Percentiles rank a stretch among this genome's conserved stretches.
These are phyloP conservation scores for Pichia rugopelliculosa DNA, from an alignment of 805 yeast species.

Conservation along the genomic window DNA sequence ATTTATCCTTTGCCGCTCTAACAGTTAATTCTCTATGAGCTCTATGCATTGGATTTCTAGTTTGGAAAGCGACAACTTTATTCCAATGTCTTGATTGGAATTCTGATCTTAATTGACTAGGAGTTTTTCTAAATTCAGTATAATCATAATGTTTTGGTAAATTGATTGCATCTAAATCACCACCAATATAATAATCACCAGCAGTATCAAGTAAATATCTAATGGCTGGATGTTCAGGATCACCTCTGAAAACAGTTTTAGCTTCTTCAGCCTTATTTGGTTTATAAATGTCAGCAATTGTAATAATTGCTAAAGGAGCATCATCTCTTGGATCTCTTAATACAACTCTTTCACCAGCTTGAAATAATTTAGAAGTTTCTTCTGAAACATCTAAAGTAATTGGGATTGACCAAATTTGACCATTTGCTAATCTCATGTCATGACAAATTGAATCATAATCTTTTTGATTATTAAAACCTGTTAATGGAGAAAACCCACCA, in stretches of 20 bases:
- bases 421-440: slow-evolving; percentile 62
- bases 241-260: slow-evolving; percentile 84
- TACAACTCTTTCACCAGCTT: slow-evolving; percentile 56
- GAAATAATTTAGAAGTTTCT: slow-evolving; percentile 37
- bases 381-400: slow-evolving; percentile 74
- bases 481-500: slow-evolving; percentile 89
- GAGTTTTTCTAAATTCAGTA: slow-evolving; percentile 79
- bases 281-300: slow-evolving; percentile 68
- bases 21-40: slow-evolving; percentile 96
- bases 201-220: slow-evolving; percentile 63
- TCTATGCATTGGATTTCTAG: slow-evolving; percentile 98
- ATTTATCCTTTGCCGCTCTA: slow-evolving; percentile 90
- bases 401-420: slow-evolving; percentile 87
- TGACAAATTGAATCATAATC: slow-evolving; percentile 66
- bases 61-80: slow-evolving; percentile 91
- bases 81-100: slow-evolving; percentile 78
- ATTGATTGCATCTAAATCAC: slow-evolving; percentile 73
- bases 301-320: slow-evolving; percentile 70
- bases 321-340: slow-evolving; percentile 79
- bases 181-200: slow-evolving; percentile 85
- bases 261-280: slow-evolving; percentile 83
- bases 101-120: slow-evolving; percentile 82
- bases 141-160: slow-evolving; percentile 89
- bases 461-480: slow-evolving; percentile 56
- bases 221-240: slow-evolving; percentile 93